phyloP scores from a whole-genome alignment of 495 filamentous ascomycete species.

The Xylaria castorea region DNA sequence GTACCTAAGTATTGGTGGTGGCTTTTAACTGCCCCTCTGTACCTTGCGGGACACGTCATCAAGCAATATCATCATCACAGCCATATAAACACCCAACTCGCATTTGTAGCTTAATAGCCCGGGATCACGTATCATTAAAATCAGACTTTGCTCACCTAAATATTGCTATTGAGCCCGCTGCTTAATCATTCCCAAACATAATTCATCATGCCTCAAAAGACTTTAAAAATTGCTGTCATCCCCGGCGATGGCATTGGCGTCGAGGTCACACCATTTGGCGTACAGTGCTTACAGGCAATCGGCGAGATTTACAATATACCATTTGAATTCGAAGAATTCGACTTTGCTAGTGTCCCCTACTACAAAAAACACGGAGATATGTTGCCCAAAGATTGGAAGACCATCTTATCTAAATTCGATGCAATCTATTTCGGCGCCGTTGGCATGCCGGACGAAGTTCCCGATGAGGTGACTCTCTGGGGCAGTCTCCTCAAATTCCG shows the following conservation, averaged over 20 bases:
- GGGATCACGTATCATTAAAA: not conserved
- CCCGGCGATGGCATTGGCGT: slow-evolving; percentile 45
- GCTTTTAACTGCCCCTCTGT: not conserved
- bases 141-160: not conserved
- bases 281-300: slow-evolving; percentile 37
- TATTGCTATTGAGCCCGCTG: not conserved
- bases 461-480: slow-evolving; percentile 44
- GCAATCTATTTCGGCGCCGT: slow-evolving; percentile 47
- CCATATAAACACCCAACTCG: not conserved
- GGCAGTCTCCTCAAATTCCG: slow-evolving; percentile 75
- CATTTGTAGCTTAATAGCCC: not conserved
- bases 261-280: slow-evolving; percentile 43
- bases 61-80: too few species aligned
- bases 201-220: slow-evolving; percentile 8
- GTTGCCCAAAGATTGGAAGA: slow-evolving; percentile 42
- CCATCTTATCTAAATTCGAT: slow-evolving; percentile 37
- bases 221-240: slow-evolving; percentile 43
- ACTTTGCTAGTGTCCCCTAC: slow-evolving; percentile 41
- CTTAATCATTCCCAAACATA: not conserved
- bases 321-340: slow-evolving; percentile 39
- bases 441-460: slow-evolving; percentile 40
- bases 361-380: slow-evolving; percentile 42
- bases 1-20: not conserved
- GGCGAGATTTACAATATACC: slow-evolving; percentile 35
- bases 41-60: not conserved